These are phyloP conservation scores for Monosporascus sp. DNA, from an alignment of 2,329 filamentous ascomycete species.

Conservation along the genomic window DNA sequence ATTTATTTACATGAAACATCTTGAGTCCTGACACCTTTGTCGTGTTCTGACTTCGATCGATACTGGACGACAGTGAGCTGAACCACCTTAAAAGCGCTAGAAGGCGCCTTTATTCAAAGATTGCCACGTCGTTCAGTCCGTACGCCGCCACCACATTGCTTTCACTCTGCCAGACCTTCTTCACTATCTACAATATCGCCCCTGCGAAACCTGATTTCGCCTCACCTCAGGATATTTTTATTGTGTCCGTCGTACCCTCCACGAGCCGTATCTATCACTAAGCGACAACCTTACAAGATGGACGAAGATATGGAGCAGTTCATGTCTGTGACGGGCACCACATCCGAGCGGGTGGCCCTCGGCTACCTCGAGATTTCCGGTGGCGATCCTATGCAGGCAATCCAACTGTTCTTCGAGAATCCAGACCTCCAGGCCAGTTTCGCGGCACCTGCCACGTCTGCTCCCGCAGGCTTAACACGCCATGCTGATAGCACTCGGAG, in stretches of 20 bases:
- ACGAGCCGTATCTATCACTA: not conserved
- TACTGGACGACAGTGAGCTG: too few relatives aligned
- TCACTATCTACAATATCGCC: not conserved
- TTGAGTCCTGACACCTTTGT: too few relatives aligned
- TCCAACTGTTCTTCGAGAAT: conserved; percentile 86
- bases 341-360: conserved; percentile 63
- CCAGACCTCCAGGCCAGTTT: conserved; percentile 60
- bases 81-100: too few relatives aligned
- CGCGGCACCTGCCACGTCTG: conserved; percentile 30
- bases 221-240: not conserved
- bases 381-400: conserved; percentile 76
- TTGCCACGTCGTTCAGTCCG: not conserved
- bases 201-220: not conserved
- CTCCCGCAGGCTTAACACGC: conserved; percentile 29
- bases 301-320: conserved; percentile 74
- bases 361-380: conserved; percentile 84
- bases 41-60: too few relatives aligned
- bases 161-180: too few relatives aligned
- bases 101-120: too few relatives aligned
- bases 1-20: too few relatives aligned
- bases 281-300: conserved; percentile 38
- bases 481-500: conserved; percentile 16
- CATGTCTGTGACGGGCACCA: conserved; percentile 70
- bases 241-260: not conserved
- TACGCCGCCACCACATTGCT: too few relatives aligned